Base-by-base conservation (phyloP, 371 early-diverging fungal genomes). In the Syncephalis fuscata region DNA sequence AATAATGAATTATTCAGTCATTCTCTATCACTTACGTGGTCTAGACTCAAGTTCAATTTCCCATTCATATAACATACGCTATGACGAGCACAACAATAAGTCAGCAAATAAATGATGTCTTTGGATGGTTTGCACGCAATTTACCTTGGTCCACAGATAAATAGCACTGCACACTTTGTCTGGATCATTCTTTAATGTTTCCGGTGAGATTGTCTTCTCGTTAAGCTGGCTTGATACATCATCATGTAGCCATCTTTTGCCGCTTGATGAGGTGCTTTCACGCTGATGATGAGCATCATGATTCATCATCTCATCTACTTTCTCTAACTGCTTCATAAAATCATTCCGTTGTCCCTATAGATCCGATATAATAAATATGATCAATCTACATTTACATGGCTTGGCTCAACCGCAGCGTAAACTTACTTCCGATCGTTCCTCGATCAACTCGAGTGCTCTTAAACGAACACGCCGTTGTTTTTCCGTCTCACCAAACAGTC, bases 401-500 rank as follows among this genome's bases (percentile, higher is more conserved):
- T 32, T 27, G 24, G 39, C 11, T 10, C 2, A 25, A 2, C 24
- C 11, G 9, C 1, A 22, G 1, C 32, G 23, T 48, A 50, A 58
- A 53, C 7, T 32, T 11, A 32, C 32, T 11, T 74, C 80, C 21
- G 75, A 65, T 26, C 77, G 73, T 55, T 90, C 88, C 50, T 92
- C 90, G 40, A 76, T 73, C n/a, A 89, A 54, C 58, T 94, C 93
- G 26, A 92, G 54, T 8, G 70, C 68, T 48, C 87, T 78, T 43
- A 96, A 68, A 45, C 97, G 87, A 44, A 70, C 63, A 46, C 81
- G 73, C 38, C 97, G 85, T 53, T 84, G 74, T 24, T 66, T 64
- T 53, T 87, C 80, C 3, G 85, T 78, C 60, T 96, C 97, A 39
- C 80, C 97, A 59, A 96, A 96, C 32, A 93, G 64, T 8, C 88